Evolutionary conservation across 176 grass and related monocot species (phyloP), one percentile per base, ranked within the genome.

Genomic region (Phoenix roebelenii): DNA sequence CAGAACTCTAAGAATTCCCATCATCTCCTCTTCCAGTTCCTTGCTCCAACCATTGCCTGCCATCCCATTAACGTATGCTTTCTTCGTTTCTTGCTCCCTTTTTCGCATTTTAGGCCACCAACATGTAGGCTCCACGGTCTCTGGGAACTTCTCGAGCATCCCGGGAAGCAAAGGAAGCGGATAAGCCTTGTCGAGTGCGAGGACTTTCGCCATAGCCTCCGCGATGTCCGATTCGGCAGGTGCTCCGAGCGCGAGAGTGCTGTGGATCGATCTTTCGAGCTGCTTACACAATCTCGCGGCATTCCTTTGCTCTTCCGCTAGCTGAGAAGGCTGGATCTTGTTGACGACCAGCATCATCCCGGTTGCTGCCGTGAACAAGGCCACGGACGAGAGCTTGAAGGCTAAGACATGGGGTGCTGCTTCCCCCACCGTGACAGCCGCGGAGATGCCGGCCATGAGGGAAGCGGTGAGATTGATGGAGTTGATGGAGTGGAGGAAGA

Each of bases 251-350:
- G 1, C 28, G 32, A 81, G 74, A 1, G 1, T n/a, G 48, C 44
- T 56, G 16, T 65, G 52, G 24, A 89, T 6, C 49, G 58, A 50
- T 29, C 77, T 75, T 57, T 75, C 74, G 0, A 89, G 77, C 62
- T 84, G 74, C 50, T 62, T 77, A 77, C 77, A 89, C 32, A 85
- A 44, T 15, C 70, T 16, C 0, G 81, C 81, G 29, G 81, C 70
- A 9, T 89, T 89, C 24, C 81, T 74, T 72, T 85, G 86, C 66
- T 89, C 81, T 65, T 84, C 86, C 12, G 86, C 77, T 5, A 84
- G 81, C 66, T 89, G 86, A 4, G 86, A 84, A 3, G 81, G 86
- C 74, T 89, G 81, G 65, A 89, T 68, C 77, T 52, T 81, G 74
- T 67, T 81, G 9, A 51, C 59, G 2, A 57, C 61, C 2, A 76